phyloP scores from a whole-genome alignment of 495 filamentous ascomycete genomes.

The Neurospora terricola region DNA sequence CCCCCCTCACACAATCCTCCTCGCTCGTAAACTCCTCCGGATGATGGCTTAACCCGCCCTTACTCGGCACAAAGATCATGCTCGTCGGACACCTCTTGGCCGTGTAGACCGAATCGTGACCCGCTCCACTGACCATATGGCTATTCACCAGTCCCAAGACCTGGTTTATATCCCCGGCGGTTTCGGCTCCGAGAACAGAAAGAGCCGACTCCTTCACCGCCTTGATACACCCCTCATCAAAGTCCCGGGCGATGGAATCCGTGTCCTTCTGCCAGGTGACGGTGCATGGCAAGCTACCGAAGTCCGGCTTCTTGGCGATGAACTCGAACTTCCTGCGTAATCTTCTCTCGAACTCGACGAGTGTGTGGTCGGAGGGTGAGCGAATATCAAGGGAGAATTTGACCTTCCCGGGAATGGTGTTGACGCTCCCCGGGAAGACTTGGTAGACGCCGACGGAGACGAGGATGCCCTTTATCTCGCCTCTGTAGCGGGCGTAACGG shows the following conservation, averaged over 20 bases:
- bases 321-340: constrained; percentile 11
- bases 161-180: not conserved
- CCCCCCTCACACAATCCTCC: constrained; percentile 31
- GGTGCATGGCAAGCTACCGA: constrained; percentile 20
- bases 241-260: constrained; percentile 54
- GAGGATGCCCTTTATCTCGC: constrained; percentile 44
- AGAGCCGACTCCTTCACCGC: constrained; percentile 54
- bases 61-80: constrained; percentile 43
- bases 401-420: constrained; percentile 64
- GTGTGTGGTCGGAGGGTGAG: constrained; percentile 39
- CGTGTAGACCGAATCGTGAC: constrained; percentile 47
- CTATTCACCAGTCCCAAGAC: constrained; percentile 21
- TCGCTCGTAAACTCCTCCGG: constrained; percentile 38
- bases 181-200: constrained; percentile 31
- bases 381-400: constrained; percentile 66
- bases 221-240: constrained; percentile 59
- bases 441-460: constrained; percentile 66
- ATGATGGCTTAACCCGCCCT: constrained; percentile 38
- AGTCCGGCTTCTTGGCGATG: constrained; percentile 17
- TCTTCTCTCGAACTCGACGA: constrained; percentile 41
- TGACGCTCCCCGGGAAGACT: constrained; percentile 56
- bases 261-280: constrained; percentile 39
- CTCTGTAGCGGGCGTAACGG: constrained; percentile 51
- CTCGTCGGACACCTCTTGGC: constrained; percentile 33
- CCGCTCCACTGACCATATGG: constrained; percentile 42